Conservation (phyloP, 2,329 filamentous ascomycete genomes). For the Colletotrichum orchidophilum region DNA sequence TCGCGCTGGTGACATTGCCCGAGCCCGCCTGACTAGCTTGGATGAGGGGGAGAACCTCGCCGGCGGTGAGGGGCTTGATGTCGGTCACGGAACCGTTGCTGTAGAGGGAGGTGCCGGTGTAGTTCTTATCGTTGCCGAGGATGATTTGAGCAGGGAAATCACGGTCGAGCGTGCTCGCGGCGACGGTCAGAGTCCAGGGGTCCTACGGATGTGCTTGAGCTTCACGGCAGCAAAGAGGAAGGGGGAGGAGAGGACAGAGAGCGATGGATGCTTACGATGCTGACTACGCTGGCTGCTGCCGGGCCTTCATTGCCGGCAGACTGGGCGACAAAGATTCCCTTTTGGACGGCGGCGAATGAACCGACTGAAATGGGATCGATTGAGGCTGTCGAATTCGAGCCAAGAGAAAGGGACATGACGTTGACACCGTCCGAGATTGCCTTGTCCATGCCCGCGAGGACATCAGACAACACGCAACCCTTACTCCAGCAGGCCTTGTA, state of each 20-base stretch:
- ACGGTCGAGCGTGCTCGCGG: constrained; percentile 25
- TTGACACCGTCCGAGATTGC: constrained; percentile 26
- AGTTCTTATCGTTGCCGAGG: constrained; percentile 20
- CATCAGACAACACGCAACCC: constrained; percentile 12
- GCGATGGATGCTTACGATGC: neutral
- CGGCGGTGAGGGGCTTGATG: neutral
- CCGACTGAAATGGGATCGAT: too few relatives aligned
- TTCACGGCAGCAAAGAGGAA: neutral
- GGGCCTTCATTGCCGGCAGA: constrained; percentile 9
- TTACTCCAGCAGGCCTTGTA: constrained; percentile 22
- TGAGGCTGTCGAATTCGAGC: too few relatives aligned
- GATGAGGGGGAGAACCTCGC: constrained; percentile 5
- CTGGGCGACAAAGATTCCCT: constrained; percentile 4
- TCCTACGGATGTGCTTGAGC: neutral
- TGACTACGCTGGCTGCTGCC: neutral
- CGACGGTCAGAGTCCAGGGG: constrained; percentile 17
- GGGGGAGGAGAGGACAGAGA: neutral
- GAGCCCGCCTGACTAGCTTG: neutral
- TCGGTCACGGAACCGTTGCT: constrained; percentile 2
- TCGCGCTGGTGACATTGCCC: neutral
- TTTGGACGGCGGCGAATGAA: constrained; percentile 4
- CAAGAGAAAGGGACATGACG: constrained; percentile 17
- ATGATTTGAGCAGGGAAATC: constrained; percentile 14
- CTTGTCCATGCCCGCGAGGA: constrained; percentile 17
- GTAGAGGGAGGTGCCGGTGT: constrained; percentile 19